Evolutionary conservation across 2,329 filamentous ascomycete genomes (phyloP).

Genomic region (Dactylellina leptospora): DNA sequence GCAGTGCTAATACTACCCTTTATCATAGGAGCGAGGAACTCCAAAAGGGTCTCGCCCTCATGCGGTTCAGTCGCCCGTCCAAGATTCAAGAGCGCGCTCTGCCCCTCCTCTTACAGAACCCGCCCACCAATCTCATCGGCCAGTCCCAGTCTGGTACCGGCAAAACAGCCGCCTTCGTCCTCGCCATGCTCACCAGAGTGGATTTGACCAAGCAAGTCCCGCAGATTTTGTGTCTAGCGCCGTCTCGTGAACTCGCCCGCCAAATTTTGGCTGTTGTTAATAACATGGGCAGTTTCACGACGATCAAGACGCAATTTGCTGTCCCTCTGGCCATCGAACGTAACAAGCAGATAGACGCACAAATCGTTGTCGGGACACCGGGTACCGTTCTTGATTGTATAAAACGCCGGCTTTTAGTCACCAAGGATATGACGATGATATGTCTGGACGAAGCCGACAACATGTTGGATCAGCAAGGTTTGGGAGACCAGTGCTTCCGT

Average conservation of each 20-base stretch:
- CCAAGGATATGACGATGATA: conserved; percentile 77
- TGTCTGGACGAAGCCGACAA: conserved; percentile 98
- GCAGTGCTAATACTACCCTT: conserved; percentile 37
- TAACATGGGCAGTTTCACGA: conserved; percentile 80
- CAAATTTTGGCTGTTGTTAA: conserved; percentile 89
- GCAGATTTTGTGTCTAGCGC: conserved; percentile 88
- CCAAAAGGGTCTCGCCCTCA: conserved; percentile 76
- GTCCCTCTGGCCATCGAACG: conserved; percentile 80
- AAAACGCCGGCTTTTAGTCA: conserved; percentile 76
- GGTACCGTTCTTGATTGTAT: conserved; percentile 91
- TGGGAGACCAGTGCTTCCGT: conserved; percentile 92
- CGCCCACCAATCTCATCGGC: conserved; percentile 92
- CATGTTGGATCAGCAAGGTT: conserved; percentile 94
- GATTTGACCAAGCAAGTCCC: conserved; percentile 73
- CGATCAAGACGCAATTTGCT: conserved; percentile 79
- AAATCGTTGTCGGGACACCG: conserved; percentile 90
- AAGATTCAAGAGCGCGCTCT: conserved; percentile 97
- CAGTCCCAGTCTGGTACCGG: conserved; percentile 99
- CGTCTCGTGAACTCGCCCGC: conserved; percentile 90
- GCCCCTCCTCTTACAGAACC: conserved; percentile 83
- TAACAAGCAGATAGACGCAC: conserved; percentile 74
- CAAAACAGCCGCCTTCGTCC: conserved; percentile 95
- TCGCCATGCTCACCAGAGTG: conserved; percentile 87
- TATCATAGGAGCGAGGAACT: conserved; percentile 69
- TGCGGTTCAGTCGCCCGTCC: conserved; percentile 93